Evolutionary conservation across 768 basidiomycete species (phyloP).

Genomic region (Trichaptum fuscoviolaceum): DNA sequence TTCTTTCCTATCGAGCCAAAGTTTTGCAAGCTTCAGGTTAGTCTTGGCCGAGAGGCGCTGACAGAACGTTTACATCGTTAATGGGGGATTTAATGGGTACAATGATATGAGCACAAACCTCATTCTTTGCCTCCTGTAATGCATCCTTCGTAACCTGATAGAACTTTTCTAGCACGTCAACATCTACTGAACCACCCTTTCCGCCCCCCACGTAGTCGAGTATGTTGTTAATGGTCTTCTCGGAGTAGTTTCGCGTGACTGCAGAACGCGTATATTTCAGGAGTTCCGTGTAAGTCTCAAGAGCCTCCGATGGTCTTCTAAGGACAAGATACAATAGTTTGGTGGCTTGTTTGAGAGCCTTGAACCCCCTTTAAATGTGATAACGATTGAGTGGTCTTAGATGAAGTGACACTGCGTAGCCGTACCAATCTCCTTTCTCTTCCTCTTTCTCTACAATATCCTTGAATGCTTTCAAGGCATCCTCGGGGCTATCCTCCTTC

Average conservation of each 20-base stretch:
- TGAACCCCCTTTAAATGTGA: constrained; percentile 77
- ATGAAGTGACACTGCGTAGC: background rate
- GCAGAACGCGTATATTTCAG: constrained; percentile 93
- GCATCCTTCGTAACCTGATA: constrained; percentile 91
- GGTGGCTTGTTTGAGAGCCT: constrained; percentile 95
- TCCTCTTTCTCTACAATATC: constrained; percentile 86
- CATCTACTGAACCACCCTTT: constrained; percentile 70
- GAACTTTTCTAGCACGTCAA: constrained; percentile 89
- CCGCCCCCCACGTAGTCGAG: constrained; percentile 95
- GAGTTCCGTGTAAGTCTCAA: constrained; percentile 80
- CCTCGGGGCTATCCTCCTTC: constrained; percentile 92
- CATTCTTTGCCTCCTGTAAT: constrained; percentile 91
- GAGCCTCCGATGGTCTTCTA: constrained; percentile 75
- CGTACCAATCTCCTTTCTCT: constrained; percentile 91
- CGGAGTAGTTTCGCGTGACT: constrained; percentile 92
- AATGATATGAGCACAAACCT: constrained; percentile 44
- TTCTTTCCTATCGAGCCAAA: constrained; percentile 96
- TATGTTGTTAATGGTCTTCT: constrained; percentile 98
- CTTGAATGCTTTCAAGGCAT: constrained; percentile 84
- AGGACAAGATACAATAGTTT: constrained; percentile 84
- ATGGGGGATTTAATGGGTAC: background rate
- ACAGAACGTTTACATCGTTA: constrained; percentile 2
- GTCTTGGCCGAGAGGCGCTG: constrained; percentile 93
- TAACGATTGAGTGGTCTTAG: constrained; percentile 5
- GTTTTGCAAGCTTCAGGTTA: constrained; percentile 92